Conservation (phyloP, 2,329 filamentous ascomycete species). For the Beauveria medogensis region DNA sequence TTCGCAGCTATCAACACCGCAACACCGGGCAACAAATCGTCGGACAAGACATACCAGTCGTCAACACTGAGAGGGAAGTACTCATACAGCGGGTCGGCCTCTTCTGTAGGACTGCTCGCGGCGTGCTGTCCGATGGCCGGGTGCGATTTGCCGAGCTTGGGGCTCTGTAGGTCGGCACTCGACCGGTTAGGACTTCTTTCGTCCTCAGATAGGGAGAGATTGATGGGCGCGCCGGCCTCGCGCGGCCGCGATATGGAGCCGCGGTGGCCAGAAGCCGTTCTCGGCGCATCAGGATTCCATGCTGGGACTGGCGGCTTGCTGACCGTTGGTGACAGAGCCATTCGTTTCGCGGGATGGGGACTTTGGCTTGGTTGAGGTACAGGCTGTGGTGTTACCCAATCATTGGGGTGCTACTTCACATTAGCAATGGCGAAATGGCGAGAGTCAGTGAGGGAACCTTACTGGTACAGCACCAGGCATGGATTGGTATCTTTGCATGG, state of each 20-base stretch:
- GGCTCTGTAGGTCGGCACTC: constrained; percentile 43
- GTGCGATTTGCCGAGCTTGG: constrained; percentile 35
- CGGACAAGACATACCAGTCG: constrained; percentile 54
- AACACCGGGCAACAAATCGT: not conserved
- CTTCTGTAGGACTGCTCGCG: constrained; percentile 60
- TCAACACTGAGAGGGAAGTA: constrained; percentile 89
- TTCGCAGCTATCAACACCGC: too few relatives aligned
- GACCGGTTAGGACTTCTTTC: constrained; percentile 49
- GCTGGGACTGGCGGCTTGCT: constrained; percentile 45
- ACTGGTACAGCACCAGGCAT: constrained; percentile 10
- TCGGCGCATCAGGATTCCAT: constrained; percentile 33
- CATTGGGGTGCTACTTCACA: constrained; percentile 26
- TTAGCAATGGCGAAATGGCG: constrained; percentile 11
- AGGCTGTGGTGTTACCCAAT: constrained; percentile 38
- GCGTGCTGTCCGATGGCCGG: constrained; percentile 26
- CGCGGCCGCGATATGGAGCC: constrained; percentile 11
- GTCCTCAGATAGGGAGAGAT: constrained; percentile 51
- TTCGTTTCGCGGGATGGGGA: constrained; percentile 43
- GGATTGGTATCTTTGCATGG: constrained; percentile 20
- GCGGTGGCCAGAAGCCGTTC: constrained; percentile 15
- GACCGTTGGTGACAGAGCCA: constrained; percentile 44
- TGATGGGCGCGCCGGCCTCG: constrained; percentile 30
- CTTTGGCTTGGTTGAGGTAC: constrained; percentile 27
- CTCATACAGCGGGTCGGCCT: constrained; percentile 80
- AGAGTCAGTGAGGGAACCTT: not conserved